phyloP scores from a whole-genome alignment of 2,329 filamentous ascomycete species.

The Colletotrichum australisinense region DNA sequence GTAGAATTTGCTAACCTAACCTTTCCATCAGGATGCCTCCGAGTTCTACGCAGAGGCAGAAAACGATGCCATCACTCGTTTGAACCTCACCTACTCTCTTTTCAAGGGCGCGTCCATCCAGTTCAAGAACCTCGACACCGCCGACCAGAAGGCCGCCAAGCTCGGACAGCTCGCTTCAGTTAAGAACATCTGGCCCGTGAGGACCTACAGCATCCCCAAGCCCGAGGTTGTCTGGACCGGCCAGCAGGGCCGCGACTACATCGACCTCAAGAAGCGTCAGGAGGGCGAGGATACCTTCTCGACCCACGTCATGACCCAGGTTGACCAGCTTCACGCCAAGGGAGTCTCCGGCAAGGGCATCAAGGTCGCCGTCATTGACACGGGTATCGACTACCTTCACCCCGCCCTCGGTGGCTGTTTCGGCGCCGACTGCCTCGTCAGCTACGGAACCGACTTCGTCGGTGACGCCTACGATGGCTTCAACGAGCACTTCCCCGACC shows the following conservation, averaged over 20 bases:
- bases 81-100: constrained; percentile 61
- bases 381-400: constrained; percentile 71
- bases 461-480: constrained; percentile 61
- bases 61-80: constrained; percentile 55
- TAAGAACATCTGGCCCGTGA: constrained; percentile 62
- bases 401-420: constrained; percentile 74
- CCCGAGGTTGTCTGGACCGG: constrained; percentile 59
- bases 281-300: constrained; percentile 46
- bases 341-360: constrained; percentile 63
- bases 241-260: constrained; percentile 41
- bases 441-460: constrained; percentile 67
- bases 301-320: constrained; percentile 68
- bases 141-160: constrained; percentile 54
- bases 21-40: constrained; percentile 51
- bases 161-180: constrained; percentile 56
- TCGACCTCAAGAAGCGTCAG: constrained; percentile 46
- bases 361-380: constrained; percentile 65
- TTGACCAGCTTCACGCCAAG: constrained; percentile 61
- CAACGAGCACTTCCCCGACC: constrained; percentile 55
- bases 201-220: constrained; percentile 55
- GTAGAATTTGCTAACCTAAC: neutral
- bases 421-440: constrained; percentile 67
- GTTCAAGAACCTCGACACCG: constrained; percentile 58
- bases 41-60: constrained; percentile 51
- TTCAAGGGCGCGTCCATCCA: constrained; percentile 67